Evolutionary conservation across 306 rosid genomes (phyloP).

Genomic region (Rosa chinensis): DNA sequence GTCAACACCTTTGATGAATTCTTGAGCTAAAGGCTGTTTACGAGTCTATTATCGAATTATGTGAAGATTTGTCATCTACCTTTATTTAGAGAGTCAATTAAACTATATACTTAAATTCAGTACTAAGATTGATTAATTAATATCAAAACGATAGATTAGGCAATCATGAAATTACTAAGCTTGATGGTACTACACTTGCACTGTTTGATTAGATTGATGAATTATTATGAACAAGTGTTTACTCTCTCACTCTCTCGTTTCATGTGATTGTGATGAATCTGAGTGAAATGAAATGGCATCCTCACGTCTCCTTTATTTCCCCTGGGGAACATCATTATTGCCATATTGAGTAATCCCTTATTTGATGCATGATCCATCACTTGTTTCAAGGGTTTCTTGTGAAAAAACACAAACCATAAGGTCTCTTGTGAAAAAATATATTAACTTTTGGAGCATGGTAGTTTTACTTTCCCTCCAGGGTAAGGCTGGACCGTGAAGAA

Average conservation of each 20-base stretch:
- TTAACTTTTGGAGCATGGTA: neutral
- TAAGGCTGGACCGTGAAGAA: neutral
- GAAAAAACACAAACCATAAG: neutral
- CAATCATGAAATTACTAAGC: neutral
- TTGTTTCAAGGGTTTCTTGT: neutral
- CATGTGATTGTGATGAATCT: conserved; percentile 57
- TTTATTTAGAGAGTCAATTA: no score
- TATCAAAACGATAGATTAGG: neutral
- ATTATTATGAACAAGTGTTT: conserved; percentile 2
- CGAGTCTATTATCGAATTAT: no score
- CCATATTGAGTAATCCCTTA: conserved; percentile 44
- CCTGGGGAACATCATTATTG: conserved; percentile 52
- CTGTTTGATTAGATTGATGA: conserved; percentile 4
- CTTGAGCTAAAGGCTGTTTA: no score
- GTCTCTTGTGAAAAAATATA: neutral
- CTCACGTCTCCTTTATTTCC: conserved; percentile 25
- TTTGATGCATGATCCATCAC: conserved; percentile 42
- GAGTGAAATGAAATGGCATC: conserved; percentile 23
- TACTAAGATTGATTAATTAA: neutral
- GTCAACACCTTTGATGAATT: no score
- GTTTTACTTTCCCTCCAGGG: neutral
- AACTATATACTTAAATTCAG: neutral
- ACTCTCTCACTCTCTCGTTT: conserved; percentile 7
- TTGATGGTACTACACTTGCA: neutral
- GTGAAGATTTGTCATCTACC: no score